phyloP scores from a whole-genome alignment of 768 basidiomycete species.

The Sporobolomyces phaffii region DNA sequence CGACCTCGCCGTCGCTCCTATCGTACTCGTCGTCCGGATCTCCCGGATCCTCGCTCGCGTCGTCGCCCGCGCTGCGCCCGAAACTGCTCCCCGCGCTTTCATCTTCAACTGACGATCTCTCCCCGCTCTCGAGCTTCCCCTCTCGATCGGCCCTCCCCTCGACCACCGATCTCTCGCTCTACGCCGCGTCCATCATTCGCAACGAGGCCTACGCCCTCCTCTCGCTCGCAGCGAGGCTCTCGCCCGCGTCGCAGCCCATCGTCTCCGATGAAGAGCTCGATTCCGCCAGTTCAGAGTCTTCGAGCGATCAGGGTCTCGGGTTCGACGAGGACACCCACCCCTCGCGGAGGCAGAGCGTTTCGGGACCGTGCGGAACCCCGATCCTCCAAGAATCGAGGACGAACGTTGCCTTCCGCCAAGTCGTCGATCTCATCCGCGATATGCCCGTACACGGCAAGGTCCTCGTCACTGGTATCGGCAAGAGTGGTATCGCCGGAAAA shows the following conservation, averaged over 20 bases:
- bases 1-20: conserved; percentile 18
- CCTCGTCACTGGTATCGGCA: conserved; percentile 41
- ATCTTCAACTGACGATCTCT: conserved; percentile 10
- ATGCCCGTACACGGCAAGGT: conserved; percentile 40
- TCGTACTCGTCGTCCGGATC: conserved; percentile 19
- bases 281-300: neutral
- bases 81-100: conserved; percentile 1
- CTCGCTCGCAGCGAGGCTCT: conserved; percentile 40
- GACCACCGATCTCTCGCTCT: conserved; percentile 21
- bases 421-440: conserved; percentile 20
- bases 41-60: conserved; percentile 20
- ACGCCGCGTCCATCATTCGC: conserved; percentile 37
- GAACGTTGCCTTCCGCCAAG: conserved; percentile 35
- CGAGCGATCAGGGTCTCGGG: neutral
- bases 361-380: neutral
- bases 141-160: conserved; percentile 4
- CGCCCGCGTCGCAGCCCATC: conserved; percentile 27
- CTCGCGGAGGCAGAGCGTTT: conserved; percentile 14
- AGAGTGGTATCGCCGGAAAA: conserved; percentile 39
- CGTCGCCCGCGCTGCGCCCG: conserved; percentile 29
- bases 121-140: neutral
- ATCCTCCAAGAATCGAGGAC: conserved; percentile 25
- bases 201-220: conserved; percentile 43
- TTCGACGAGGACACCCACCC: conserved; percentile 3
- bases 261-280: conserved; percentile 21